A percentile compares a stretch with the other conserved stretches of the same genome.
phyloP scores from a whole-genome alignment of 129 eudicot genomes.

The Flaveria ramosissima region DNA sequence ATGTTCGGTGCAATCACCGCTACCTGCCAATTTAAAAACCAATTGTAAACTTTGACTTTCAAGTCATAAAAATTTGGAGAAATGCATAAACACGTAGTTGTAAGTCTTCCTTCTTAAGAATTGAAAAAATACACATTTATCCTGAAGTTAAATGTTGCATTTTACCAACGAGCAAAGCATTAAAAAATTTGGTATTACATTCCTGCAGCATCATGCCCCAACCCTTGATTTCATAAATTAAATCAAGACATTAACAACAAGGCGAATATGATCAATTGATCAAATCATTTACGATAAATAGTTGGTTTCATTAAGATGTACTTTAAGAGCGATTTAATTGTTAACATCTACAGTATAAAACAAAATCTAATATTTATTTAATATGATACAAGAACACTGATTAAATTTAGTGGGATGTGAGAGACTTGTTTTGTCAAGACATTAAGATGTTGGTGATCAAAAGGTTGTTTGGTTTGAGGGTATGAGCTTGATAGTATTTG shows the following conservation, averaged over 20 bases:
- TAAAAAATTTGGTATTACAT: neutral
- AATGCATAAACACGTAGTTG: neutral
- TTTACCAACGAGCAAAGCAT: neutral
- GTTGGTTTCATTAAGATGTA: neutral
- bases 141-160: neutral
- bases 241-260: neutral
- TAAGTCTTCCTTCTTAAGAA: neutral
- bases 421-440: neutral
- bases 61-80: neutral
- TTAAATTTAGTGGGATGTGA: neutral
- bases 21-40: conserved; percentile 53
- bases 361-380: no score
- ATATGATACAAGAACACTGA: neutral
- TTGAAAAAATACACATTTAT: neutral
- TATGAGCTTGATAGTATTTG: neutral
- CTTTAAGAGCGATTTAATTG: neutral
- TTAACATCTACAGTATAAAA: neutral
- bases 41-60: conserved; percentile 1
- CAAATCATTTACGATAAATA: neutral
- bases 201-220: neutral
- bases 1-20: conserved; percentile 90
- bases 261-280: neutral
- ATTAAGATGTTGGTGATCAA: neutral
- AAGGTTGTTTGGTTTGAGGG: neutral
- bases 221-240: neutral